Evolutionary conservation across 2,329 filamentous ascomycete species (phyloP).

Genomic region (Apiospora saccharicola): DNA sequence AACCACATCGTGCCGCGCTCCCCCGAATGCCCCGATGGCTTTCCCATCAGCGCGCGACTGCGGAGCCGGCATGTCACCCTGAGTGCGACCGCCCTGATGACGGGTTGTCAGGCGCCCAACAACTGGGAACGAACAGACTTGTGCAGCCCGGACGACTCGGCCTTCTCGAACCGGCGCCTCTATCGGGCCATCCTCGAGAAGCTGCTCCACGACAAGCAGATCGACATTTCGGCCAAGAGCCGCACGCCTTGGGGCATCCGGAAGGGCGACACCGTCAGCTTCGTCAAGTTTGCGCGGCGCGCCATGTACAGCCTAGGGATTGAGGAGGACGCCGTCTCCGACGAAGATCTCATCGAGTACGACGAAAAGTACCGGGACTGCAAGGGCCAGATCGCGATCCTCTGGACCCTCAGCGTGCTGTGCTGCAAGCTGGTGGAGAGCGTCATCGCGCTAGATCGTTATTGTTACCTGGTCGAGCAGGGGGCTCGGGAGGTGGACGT

Average conservation of each 20-base stretch:
- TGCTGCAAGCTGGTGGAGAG: slow-evolving; percentile 45
- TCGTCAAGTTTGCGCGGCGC: slow-evolving; percentile 37
- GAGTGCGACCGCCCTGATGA: slow-evolving; percentile 44
- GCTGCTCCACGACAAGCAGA: slow-evolving; percentile 36
- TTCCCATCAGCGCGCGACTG: slow-evolving; percentile 47
- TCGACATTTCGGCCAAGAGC: slow-evolving; percentile 28
- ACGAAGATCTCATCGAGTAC: slow-evolving; percentile 36
- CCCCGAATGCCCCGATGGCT: slow-evolving; percentile 46
- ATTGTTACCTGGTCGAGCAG: slow-evolving; percentile 40
- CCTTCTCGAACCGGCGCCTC: slow-evolving; percentile 37
- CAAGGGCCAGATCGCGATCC: slow-evolving; percentile 40
- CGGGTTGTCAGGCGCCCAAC: slow-evolving; percentile 43
- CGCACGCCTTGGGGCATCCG: slow-evolving; percentile 42
- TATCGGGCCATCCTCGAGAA: slow-evolving; percentile 41
- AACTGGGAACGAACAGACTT: slow-evolving; percentile 40
- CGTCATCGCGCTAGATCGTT: slow-evolving; percentile 42
- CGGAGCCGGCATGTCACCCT: slow-evolving; percentile 33
- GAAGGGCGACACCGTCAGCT: slow-evolving; percentile 39
- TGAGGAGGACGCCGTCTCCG: slow-evolving; percentile 28
- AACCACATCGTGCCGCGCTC: slow-evolving; percentile 44
- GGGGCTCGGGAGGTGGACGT: slow-evolving; percentile 35
- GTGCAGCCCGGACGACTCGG: slow-evolving; percentile 30
- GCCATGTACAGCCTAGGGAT: slow-evolving; percentile 38
- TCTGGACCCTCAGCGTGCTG: slow-evolving; percentile 43
- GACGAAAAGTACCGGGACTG: slow-evolving; percentile 35